Conservation (phyloP, 164 flowering plant species). For the Aristolochia fimbriata region DNA sequence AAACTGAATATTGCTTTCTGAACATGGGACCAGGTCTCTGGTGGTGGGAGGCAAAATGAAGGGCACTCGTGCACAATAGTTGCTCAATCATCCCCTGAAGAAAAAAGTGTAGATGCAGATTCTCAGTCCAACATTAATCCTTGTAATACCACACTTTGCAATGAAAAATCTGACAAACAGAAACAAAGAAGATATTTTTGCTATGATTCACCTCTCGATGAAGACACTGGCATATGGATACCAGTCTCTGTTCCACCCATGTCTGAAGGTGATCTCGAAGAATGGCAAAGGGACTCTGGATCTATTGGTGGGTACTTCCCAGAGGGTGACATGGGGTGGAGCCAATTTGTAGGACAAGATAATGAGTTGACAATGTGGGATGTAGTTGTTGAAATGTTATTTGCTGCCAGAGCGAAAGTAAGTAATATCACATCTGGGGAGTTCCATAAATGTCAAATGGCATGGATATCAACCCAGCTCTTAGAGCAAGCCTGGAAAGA, state of each 20-base stretch:
- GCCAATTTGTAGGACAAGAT: conserved; percentile 41
- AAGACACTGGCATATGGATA: conserved; percentile 93
- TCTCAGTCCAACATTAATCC: neutral
- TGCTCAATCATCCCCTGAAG: no score
- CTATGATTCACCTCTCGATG: conserved; percentile 69
- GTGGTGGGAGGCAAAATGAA: neutral
- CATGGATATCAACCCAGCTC: conserved; percentile 52
- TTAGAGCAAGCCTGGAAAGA: conserved; percentile 96
- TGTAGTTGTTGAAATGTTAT: conserved; percentile 78
- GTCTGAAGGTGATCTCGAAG: conserved; percentile 61
- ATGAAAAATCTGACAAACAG: conserved; percentile 7
- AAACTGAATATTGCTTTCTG: neutral
- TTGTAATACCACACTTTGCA: neutral
- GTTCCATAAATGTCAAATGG: conserved; percentile 20
- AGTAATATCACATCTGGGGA: conserved; percentile 58
- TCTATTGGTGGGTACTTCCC: conserved; percentile 72
- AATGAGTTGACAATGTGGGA: conserved; percentile 97
- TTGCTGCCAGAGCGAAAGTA: conserved; percentile 76
- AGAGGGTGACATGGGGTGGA: conserved; percentile 82
- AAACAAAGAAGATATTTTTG: conserved; percentile 53
- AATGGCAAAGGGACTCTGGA: conserved; percentile 47
- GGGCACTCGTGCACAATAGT: no score
- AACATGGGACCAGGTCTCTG: conserved; percentile 4
- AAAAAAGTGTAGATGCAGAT: no score
- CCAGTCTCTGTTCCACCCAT: conserved; percentile 97